Percentiles rank a stretch among this genome's conserved stretches.
Evolutionary conservation across 1,284 basidiomycete species (phyloP).

Genomic region (Xerocomus amazonicus): DNA sequence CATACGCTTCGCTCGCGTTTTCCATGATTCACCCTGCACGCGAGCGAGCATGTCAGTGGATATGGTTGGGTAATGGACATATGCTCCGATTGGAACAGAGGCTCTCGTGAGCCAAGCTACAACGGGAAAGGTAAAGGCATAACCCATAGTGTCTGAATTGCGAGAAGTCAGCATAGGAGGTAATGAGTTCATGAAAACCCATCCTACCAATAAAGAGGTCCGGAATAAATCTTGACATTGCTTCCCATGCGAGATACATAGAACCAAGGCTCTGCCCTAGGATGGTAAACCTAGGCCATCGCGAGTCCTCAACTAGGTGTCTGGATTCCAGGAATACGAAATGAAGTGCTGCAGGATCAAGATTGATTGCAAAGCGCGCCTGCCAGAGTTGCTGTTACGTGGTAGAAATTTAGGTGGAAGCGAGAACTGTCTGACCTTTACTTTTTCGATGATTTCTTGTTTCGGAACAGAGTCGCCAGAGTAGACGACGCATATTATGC

Average conservation of each 20-base stretch:
- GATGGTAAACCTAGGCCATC: slow-evolving; percentile 88
- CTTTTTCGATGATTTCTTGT: slow-evolving; percentile 77
- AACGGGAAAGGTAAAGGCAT: slow-evolving; percentile 88
- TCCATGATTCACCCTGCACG: slow-evolving; percentile 78
- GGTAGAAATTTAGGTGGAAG: neutral
- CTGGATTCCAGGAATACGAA: slow-evolving; percentile 79
- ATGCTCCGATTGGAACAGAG: slow-evolving; percentile 77
- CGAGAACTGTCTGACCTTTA: slow-evolving; percentile 53
- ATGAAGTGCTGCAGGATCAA: slow-evolving; percentile 63
- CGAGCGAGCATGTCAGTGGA: slow-evolving; percentile 91
- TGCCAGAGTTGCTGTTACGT: slow-evolving; percentile 31
- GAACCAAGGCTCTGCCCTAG: slow-evolving; percentile 90
- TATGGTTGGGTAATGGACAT: slow-evolving; percentile 97
- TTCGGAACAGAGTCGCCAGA: slow-evolving; percentile 86
- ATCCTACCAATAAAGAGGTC: slow-evolving; percentile 86
- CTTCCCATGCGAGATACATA: slow-evolving; percentile 80
- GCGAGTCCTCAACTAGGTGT: slow-evolving; percentile 72
- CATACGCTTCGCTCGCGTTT: slow-evolving; percentile 35
- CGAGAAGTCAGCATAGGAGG: slow-evolving; percentile 3
- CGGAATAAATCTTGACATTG: slow-evolving; percentile 69
- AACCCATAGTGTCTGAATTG: slow-evolving; percentile 92
- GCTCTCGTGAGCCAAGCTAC: slow-evolving; percentile 55
- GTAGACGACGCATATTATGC: slow-evolving; percentile 82
- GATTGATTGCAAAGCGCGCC: slow-evolving; percentile 80
- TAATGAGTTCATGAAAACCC: neutral